Conservation (phyloP, 768 basidiomycete species). For the Russula compacta region DNA sequence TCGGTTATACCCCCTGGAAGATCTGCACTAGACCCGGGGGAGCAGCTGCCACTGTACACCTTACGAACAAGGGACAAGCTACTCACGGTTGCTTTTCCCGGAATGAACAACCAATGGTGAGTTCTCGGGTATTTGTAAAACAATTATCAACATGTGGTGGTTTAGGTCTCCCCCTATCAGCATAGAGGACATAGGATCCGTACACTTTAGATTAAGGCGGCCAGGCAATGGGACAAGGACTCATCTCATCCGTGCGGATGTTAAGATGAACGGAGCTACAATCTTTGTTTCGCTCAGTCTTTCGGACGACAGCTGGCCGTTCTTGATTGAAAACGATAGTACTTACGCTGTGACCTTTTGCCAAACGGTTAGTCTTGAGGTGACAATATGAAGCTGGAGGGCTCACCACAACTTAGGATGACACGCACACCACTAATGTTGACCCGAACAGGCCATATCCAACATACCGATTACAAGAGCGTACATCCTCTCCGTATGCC, state of each 20-base stretch:
- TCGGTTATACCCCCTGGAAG: slow-evolving; percentile 58
- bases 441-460: slow-evolving; percentile 36
- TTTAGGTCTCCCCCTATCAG: slow-evolving; percentile 90
- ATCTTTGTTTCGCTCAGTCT: slow-evolving; percentile 74
- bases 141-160: slow-evolving; percentile 3
- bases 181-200: slow-evolving; percentile 80
- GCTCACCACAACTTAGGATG: slow-evolving; percentile 21
- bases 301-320: slow-evolving; percentile 77
- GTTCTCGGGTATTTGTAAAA: background rate
- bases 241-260: slow-evolving; percentile 63
- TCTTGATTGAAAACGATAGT: slow-evolving; percentile 83
- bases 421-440: slow-evolving; percentile 36
- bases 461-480: slow-evolving; percentile 50
- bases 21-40: slow-evolving; percentile 54
- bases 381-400: background rate
- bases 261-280: slow-evolving; percentile 76
- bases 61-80: slow-evolving; percentile 64
- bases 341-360: slow-evolving; percentile 57
- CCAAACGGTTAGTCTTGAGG: slow-evolving; percentile 52
- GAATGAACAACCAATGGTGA: slow-evolving; percentile 69
- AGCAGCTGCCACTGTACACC: slow-evolving; percentile 58
- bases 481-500: slow-evolving; percentile 58
- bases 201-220: slow-evolving; percentile 60
- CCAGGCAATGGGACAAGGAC: slow-evolving; percentile 32
- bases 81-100: slow-evolving; percentile 79